Evolutionary conservation across 2,329 filamentous ascomycete genomes (phyloP), one percentile per base, ranked within the genome.

Genomic region (Verticillium isaacii): DNA sequence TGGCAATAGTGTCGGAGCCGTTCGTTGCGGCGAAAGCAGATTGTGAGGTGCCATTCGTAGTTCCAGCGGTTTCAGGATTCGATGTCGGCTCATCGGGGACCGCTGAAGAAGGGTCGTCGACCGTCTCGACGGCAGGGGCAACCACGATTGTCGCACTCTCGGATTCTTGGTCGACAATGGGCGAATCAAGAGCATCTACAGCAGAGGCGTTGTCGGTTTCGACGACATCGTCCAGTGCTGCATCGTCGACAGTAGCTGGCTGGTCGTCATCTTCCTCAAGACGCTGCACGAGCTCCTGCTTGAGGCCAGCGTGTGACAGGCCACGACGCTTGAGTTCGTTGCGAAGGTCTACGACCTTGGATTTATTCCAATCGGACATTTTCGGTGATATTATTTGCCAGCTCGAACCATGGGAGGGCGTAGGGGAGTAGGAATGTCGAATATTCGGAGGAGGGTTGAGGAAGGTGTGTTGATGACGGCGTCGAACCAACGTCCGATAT

Each of bases 291-390:
- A 93, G 83, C 63, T 89, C 90, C 29, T 87, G 82, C 72, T 93
- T 91, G 59, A 92, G 81, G 9, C 91, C 91, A 29, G 85, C 84
- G 64, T 87, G 84, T 6, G 86, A 78, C 45, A 93, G 83, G n/a
- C 87, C 87, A 65, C 90, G 85, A 62, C 80, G 81, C 75, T 91
- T 92, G 52, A 93, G 82, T 78, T 93, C 89, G 25, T 85, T 85
- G 74, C 89, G 90, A 62, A 94, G 82, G 69, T 93, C 89, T 37
- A 87, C 80, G 65, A 94, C 91, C 76, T 91, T 93, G 70, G 88
- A 82, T 74, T 78, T 82, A 64, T 74, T 76, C 78, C 82, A 86
- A 67, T 85, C 82, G 59, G 76, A 75, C 80, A 82, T 84, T 65
- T 63, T 75, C 67, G 65, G 32, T 34, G 56, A 23, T 12, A 34